phyloP scores from a whole-genome alignment of 768 basidiomycete genomes.

The Amanita exitialis region DNA sequence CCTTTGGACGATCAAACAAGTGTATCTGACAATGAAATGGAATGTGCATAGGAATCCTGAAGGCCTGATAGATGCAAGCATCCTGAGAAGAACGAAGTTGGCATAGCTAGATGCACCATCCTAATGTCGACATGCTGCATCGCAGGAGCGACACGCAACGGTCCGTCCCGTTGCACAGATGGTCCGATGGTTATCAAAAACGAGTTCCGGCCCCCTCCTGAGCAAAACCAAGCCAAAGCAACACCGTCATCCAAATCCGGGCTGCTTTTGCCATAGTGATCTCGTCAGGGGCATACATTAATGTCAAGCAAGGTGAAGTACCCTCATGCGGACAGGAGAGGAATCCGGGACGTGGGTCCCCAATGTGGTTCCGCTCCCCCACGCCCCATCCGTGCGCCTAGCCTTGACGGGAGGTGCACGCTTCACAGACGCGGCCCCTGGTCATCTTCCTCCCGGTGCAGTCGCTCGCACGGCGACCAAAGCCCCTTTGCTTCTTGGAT shows the following conservation, averaged over 20 bases:
- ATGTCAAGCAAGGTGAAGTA: neutral
- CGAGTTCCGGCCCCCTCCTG: too few relatives aligned
- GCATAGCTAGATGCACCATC: neutral
- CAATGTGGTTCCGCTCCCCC: neutral
- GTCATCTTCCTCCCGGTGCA: constrained; percentile 9
- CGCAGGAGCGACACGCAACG: neutral
- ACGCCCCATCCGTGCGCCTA: constrained; percentile 3
- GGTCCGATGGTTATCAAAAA: neutral
- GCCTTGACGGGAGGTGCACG: constrained; percentile 25
- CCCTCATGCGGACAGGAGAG: neutral
- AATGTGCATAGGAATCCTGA: neutral
- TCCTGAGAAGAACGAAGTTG: neutral
- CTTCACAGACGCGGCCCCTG: constrained; percentile 25
- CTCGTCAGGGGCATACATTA: neutral
- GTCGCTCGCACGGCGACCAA: constrained; percentile 17
- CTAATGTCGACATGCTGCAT: neutral
- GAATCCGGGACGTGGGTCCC: constrained; percentile 1
- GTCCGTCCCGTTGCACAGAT: neutral
- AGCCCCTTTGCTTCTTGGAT: constrained; percentile 9
- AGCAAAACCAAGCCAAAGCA: neutral
- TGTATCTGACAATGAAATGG: neutral
- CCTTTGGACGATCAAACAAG: neutral
- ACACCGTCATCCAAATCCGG: neutral
- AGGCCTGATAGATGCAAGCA: too few relatives aligned
- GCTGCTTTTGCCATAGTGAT: neutral